Evolutionary conservation across 2,329 filamentous ascomycete species (phyloP).

Genomic region (Acarospora socialis): DNA sequence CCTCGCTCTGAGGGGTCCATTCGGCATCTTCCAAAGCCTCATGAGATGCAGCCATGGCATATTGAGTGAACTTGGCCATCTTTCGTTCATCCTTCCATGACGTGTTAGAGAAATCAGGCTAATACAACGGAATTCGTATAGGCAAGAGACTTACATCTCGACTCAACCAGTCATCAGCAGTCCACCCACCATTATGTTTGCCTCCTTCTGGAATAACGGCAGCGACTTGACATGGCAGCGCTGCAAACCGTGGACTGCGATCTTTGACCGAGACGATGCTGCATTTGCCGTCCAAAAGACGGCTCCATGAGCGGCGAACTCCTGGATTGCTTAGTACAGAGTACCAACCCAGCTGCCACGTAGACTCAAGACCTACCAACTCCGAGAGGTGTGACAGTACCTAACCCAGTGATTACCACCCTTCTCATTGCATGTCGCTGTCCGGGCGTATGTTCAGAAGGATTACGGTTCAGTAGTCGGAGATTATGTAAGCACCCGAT

Average conservation of each 20-base stretch:
- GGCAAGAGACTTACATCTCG: constrained; percentile 22
- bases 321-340: constrained; percentile 30
- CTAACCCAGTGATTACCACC: constrained; percentile 72
- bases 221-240: constrained; percentile 71
- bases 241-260: constrained; percentile 49
- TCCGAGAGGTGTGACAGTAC: constrained; percentile 70
- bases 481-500: too few relatives aligned
- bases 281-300: constrained; percentile 63
- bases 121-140: too few relatives aligned
- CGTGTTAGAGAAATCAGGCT: constrained; percentile 41
- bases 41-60: constrained; percentile 70
- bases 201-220: constrained; percentile 57
- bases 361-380: constrained; percentile 41
- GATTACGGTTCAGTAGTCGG: too few relatives aligned
- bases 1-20: constrained; percentile 49
- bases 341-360: neutral
- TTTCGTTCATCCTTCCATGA: constrained; percentile 52
- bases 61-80: constrained; percentile 87
- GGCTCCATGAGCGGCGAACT: constrained; percentile 61
- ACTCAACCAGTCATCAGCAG: constrained; percentile 29
- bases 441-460: too few relatives aligned
- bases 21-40: constrained; percentile 75
- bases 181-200: constrained; percentile 30
- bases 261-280: constrained; percentile 62
- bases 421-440: too few relatives aligned